Percentiles rank a stretch among this genome's conserved stretches.
These are phyloP conservation scores for Neckera pumila DNA, from an alignment of 225 moss, liverwort and hornwort species.

Conservation along the genomic window DNA sequence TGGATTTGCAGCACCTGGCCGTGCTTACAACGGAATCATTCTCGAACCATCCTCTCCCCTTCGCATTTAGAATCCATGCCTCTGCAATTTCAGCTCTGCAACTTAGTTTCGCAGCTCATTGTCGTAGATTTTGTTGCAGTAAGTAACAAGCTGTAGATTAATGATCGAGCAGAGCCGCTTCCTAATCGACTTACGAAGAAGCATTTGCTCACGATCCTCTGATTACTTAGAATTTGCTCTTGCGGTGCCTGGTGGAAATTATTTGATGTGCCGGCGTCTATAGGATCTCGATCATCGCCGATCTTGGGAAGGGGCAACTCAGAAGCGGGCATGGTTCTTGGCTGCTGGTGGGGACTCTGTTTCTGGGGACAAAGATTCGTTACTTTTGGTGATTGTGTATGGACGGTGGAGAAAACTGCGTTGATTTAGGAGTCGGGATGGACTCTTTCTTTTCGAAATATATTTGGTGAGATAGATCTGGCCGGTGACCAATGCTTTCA, in stretches of 20 bases:
- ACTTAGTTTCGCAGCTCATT: not conserved
- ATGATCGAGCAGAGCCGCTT: not conserved
- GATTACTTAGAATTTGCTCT: not conserved
- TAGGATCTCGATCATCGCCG: not conserved
- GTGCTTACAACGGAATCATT: not conserved
- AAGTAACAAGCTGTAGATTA: not conserved
- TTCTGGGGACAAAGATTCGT: not conserved
- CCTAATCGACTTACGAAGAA: not conserved
- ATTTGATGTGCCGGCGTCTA: not conserved
- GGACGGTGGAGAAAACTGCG: not conserved
- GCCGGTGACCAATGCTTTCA: not conserved
- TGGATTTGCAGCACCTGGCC: slow-evolving; percentile 7
- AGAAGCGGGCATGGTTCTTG: not conserved
- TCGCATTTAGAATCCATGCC: too few species aligned
- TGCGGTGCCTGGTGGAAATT: not conserved
- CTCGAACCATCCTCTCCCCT: not conserved
- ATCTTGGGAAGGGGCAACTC: not conserved
- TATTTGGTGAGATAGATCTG: not conserved
- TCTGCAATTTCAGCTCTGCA: not conserved
- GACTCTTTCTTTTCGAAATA: not conserved
- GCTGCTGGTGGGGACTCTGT: not conserved
- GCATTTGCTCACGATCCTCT: not conserved
- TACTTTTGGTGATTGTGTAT: not conserved
- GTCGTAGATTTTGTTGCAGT: too few species aligned
- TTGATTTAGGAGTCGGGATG: not conserved